phyloP scores from a whole-genome alignment of 257 asterid species.

The Plantago ovata region DNA sequence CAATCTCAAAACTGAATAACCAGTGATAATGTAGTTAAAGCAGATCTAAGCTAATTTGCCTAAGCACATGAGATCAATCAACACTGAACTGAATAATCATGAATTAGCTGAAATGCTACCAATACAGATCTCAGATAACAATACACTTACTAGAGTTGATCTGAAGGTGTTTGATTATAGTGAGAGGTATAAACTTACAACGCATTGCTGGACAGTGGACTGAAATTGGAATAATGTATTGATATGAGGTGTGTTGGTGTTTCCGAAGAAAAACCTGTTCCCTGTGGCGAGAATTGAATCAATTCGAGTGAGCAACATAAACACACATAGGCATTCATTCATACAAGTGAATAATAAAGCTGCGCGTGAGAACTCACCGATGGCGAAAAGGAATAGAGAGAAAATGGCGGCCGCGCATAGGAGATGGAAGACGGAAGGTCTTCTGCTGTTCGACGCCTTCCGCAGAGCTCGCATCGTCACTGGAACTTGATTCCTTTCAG shows the following conservation, averaged over 20 bases:
- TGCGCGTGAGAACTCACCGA: neutral
- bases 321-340: constrained; percentile 43
- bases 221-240: constrained; percentile 63
- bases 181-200: constrained; percentile 40
- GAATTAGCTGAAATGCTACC: constrained; percentile 17
- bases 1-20: too few relatives aligned
- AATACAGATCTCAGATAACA: neutral
- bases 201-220: constrained; percentile 78
- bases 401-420: constrained; percentile 67
- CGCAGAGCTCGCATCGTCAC: constrained; percentile 30
- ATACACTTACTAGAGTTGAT: neutral
- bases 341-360: constrained; percentile 45
- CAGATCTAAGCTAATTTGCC: neutral
- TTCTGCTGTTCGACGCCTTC: constrained; percentile 31
- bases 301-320: constrained; percentile 20
- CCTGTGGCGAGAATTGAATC: constrained; percentile 29
- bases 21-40: too few relatives aligned
- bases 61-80: neutral
- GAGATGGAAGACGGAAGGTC: constrained; percentile 50
- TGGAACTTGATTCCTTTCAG: too few relatives aligned
- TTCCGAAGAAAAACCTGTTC: too few relatives aligned
- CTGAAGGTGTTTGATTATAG: neutral
- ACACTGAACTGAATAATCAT: too few relatives aligned
- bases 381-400: constrained; percentile 59
- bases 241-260: too few relatives aligned